Evolutionary conservation across 2,329 filamentous ascomycete genomes (phyloP), one percentile per base, ranked within the genome.

Genomic region (Fusarium multiceps): DNA sequence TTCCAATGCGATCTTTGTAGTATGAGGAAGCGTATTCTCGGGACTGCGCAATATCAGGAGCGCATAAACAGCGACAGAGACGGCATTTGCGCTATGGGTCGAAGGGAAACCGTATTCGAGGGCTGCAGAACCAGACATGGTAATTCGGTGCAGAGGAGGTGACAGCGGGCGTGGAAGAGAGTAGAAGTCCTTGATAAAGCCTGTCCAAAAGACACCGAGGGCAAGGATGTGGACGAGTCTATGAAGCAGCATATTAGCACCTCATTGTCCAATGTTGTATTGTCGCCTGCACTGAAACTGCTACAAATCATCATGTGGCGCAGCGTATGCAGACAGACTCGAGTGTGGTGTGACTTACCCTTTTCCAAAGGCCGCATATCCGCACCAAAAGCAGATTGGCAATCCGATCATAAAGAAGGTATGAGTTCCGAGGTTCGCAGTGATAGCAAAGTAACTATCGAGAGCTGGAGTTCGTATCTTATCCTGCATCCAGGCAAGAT

Each of bases 391-490:
- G 73, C 97, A 87, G 71, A 98, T 93, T 8, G 96, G 96, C 76
- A 99, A 83, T 62, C 93, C 92, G 72, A 97, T 87, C 94, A 98
- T 98, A 85, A 98, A 99, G 84, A 98, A 98, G 1, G 96, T 99
- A 81, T 99, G 96, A 1, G 96, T 99, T 71, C 96, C 93, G 58
- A 98, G 88, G 80, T 98, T 99, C 69, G 96, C 96, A 1, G 94
- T 97, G 71, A 97, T 93, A 53, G 96, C 95, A 81, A 99, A 99
- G 84, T 98, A 99, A 68, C 93, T 93, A 81, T 99, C 96, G 75
- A 98, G 90, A 11, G 92, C 87, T 1, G 93, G 93, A 21, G 93
- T 91, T 76, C 95, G 92, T 78, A 95, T 81, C 78, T 85, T 89
- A 72, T 90, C 87, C 85, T 99, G 96, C 77, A 97, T 83, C 82